Evolutionary conservation across 768 basidiomycete species (phyloP).

Genomic region (Termitomyces sp.): DNA sequence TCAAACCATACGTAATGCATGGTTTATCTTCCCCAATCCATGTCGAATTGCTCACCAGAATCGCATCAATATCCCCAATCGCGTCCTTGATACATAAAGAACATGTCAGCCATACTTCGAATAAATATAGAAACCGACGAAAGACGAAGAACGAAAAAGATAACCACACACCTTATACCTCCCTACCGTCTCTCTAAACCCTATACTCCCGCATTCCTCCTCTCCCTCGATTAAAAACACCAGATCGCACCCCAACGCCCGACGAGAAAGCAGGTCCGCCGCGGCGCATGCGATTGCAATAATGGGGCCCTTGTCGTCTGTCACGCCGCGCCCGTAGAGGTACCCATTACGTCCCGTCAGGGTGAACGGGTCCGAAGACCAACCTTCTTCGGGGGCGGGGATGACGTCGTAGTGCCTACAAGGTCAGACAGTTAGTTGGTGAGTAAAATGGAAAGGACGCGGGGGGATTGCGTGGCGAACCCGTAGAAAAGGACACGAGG

Average conservation of each 20-base stretch:
- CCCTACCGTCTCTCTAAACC: slow-evolving; percentile 74
- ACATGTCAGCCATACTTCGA: not conserved
- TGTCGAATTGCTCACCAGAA: slow-evolving; percentile 91
- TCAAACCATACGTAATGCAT: slow-evolving; percentile 91
- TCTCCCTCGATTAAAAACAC: slow-evolving; percentile 94
- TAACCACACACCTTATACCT: slow-evolving; percentile 56
- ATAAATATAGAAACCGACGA: not conserved
- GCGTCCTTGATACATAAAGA: slow-evolving; percentile 40
- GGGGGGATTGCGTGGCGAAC: slow-evolving; percentile 29
- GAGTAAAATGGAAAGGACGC: not conserved
- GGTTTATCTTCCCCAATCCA: slow-evolving; percentile 94
- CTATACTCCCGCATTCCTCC: slow-evolving; percentile 90
- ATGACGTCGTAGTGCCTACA: slow-evolving; percentile 96
- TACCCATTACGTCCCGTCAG: slow-evolving; percentile 84
- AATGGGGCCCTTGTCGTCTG: slow-evolving; percentile 95
- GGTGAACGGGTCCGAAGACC: slow-evolving; percentile 82
- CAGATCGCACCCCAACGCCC: slow-evolving; percentile 79
- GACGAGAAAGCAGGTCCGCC: slow-evolving; percentile 65
- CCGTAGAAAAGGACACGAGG: slow-evolving; percentile 90
- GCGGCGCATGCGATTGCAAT: slow-evolving; percentile 89
- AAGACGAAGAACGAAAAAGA: not conserved
- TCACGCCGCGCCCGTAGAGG: slow-evolving; percentile 85
- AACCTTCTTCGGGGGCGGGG: slow-evolving; percentile 64
- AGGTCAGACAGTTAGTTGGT: not conserved
- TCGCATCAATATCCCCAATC: slow-evolving; percentile 86